phyloP scores from a whole-genome alignment of 2,329 filamentous ascomycete species.

The Arthrobotrys conoides region DNA sequence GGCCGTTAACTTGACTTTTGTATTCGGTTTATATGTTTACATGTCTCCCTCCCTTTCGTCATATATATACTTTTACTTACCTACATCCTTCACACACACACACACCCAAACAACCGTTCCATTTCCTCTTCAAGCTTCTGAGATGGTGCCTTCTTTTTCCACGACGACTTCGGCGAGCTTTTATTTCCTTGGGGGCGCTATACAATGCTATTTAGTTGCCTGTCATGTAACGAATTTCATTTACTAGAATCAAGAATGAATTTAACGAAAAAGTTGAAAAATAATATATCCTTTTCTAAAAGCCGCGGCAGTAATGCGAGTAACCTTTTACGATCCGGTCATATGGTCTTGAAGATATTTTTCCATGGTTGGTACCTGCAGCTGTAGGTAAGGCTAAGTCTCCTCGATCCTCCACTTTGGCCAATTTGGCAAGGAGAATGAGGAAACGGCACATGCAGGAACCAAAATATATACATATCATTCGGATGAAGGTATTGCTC shows the following conservation, averaged over 20 bases:
- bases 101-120: background rate
- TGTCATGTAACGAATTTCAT: slow-evolving; percentile 59
- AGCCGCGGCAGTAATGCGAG: no score
- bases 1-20: slow-evolving; percentile 26
- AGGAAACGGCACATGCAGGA: slow-evolving; percentile 24
- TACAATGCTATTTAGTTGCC: slow-evolving; percentile 1
- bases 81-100: background rate
- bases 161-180: background rate
- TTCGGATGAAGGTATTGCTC: slow-evolving; percentile 35
- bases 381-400: background rate
- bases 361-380: background rate
- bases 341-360: no score
- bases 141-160: slow-evolving; percentile 3
- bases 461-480: background rate
- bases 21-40: background rate
- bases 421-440: background rate
- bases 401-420: background rate
- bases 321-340: no score
- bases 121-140: background rate
- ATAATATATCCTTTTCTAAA: background rate
- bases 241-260: slow-evolving; percentile 41
- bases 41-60: slow-evolving; percentile 37
- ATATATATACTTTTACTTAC: slow-evolving; percentile 53
- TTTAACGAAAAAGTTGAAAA: slow-evolving; percentile 32
- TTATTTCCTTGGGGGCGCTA: slow-evolving; percentile 14